phyloP scores from a whole-genome alignment of 352 stramenopile genomes.

The Halophytophthora polymorphica region DNA sequence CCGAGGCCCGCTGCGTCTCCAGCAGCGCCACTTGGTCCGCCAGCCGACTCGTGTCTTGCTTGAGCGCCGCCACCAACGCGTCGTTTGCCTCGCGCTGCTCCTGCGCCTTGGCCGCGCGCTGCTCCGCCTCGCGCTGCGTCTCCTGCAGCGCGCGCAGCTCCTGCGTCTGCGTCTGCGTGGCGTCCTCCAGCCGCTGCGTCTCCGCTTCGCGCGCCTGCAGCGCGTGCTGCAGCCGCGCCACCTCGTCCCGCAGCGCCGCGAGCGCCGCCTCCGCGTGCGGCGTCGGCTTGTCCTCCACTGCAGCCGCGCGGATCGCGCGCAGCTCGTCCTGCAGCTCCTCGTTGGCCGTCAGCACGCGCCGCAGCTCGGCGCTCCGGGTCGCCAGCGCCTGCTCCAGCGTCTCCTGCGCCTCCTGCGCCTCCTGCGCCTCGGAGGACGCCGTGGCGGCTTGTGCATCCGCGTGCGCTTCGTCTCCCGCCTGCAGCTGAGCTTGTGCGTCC shows the following conservation, averaged over 20 bases:
- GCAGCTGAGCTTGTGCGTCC: constrained; percentile 7
- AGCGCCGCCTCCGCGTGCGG: constrained; percentile 11
- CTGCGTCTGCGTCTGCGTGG: constrained; percentile 35
- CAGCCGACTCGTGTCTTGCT: constrained; percentile 31
- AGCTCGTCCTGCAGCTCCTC: constrained; percentile 17
- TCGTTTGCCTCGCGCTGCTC: constrained; percentile 16
- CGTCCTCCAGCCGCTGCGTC: constrained; percentile 7
- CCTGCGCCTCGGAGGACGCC: not conserved
- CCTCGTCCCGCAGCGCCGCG: constrained; percentile 14
- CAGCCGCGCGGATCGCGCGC: not conserved
- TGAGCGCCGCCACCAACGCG: constrained; percentile 28
- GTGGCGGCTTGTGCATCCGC: no score
- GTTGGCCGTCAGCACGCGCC: not conserved
- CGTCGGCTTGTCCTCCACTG: constrained; percentile 1
- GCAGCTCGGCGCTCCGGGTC: constrained; percentile 5
- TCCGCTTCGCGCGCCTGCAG: constrained; percentile 16
- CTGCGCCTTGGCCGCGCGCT: constrained; percentile 19
- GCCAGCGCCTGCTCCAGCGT: constrained; percentile 13
- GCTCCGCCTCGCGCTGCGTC: constrained; percentile 23
- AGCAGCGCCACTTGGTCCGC: constrained; percentile 27
- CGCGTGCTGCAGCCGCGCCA: constrained; percentile 13
- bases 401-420: constrained; percentile 2
- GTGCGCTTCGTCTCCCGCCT: no score
- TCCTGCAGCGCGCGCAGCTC: constrained; percentile 54
- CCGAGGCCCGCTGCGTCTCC: constrained; percentile 21